phyloP scores from a whole-genome alignment of 2,329 filamentous ascomycete species.

The Xylaria multiplex region DNA sequence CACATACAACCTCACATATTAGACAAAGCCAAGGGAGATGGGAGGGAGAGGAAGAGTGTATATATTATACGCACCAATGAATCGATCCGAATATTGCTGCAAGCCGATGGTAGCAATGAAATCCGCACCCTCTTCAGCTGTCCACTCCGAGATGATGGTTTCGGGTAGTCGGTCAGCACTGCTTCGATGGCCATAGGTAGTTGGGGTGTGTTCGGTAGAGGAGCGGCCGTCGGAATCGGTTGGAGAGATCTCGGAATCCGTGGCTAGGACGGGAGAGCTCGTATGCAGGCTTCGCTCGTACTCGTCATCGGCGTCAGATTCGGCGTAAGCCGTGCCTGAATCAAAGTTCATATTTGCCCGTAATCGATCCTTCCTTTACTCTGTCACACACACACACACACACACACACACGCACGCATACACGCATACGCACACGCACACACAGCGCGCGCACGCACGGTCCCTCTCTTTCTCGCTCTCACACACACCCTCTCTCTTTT shows the following conservation, averaged over 20 bases:
- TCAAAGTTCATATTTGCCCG: constrained; percentile 66
- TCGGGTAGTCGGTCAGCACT: constrained; percentile 75
- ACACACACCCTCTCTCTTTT: neutral
- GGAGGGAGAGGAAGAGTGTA: constrained; percentile 5
- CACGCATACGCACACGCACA: neutral
- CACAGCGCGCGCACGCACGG: constrained; percentile 8
- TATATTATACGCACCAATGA: constrained; percentile 72
- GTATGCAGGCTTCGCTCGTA: constrained; percentile 78
- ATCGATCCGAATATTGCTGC: constrained; percentile 82
- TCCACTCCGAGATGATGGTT: constrained; percentile 82
- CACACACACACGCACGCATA: no score
- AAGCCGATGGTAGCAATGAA: constrained; percentile 84
- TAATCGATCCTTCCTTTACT: constrained; percentile 2
- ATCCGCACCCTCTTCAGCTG: constrained; percentile 87
- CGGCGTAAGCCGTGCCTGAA: constrained; percentile 76
- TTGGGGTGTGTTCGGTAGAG: constrained; percentile 79
- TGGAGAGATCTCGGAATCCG: constrained; percentile 74
- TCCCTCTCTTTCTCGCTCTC: constrained; percentile 2
- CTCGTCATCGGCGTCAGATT: constrained; percentile 85
- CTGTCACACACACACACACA: no score
- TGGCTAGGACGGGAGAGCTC: constrained; percentile 71
- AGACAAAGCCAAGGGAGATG: constrained; percentile 32
- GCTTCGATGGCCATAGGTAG: constrained; percentile 75
- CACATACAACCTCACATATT: constrained; percentile 32
- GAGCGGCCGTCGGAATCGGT: constrained; percentile 78